Base-by-base conservation (phyloP, 129 eudicot genomes). In the Mikania micrantha region DNA sequence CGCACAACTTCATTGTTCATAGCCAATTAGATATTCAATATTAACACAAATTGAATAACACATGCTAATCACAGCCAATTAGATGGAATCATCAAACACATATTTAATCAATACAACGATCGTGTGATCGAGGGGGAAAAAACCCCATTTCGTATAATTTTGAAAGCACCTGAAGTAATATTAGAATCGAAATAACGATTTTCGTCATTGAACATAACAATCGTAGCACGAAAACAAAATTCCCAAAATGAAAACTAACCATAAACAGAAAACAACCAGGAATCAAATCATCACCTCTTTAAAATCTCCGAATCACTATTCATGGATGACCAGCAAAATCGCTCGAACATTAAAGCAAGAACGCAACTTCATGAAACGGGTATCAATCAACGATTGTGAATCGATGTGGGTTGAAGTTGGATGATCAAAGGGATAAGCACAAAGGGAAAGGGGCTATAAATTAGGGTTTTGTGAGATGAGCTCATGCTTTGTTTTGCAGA, bases 381-480 rank as follows among this genome's bases (percentile, higher is more conserved):
- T 49, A 16, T 13, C 0, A 16, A 59, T 52, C 4, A 12, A 31
- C 3, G 69, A 31, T 45, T 11, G 9, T 6, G 35, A 78, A 73
- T 36, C 44, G 65, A 69, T 56, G 44, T 63, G 82, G 74, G 69
- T 73, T 54, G 53, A 42, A 64, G 20, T 50, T 27, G 67, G 77
- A 74, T 57, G 17, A 59, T 9, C 31, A 48, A 74, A 41, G 48
- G 54, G 58, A 53, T 39, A 78, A 66, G 73, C 50, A 54, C 70
- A 50, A 76, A 44, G 9, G 36, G 69, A 76, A 44, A 6, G 36
- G 69, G 47, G 63, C 9, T 39, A 71, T 56, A 70, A 54, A 59
- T 76, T 72, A 76, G 90, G 84, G 81, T 76, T 74, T 73, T 59
- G 39, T 66, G 73, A 47, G 68, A 71, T 75, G 78, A 71, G 81